Conservation (phyloP, 163 green algal genomes). For the Chloromonas sp. region DNA sequence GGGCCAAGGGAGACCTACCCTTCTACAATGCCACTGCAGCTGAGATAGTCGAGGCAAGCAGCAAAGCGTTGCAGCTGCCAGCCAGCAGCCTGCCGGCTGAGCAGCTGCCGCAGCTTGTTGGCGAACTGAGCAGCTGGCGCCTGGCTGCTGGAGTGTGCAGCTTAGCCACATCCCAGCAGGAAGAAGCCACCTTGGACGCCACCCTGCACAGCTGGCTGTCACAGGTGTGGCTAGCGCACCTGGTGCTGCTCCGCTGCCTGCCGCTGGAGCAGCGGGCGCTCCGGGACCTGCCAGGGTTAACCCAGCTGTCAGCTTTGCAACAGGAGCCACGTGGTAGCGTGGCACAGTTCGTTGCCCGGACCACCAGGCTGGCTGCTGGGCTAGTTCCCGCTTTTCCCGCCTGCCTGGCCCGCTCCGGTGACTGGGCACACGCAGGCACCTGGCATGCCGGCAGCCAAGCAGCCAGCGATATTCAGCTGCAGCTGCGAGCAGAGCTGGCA, state of each 20-base stretch:
- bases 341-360: background rate
- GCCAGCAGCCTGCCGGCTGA: background rate
- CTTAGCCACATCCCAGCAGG: background rate
- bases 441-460: background rate
- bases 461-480: too few relatives aligned
- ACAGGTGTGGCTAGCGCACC: slow-evolving; percentile 24
- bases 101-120: background rate
- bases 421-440: background rate
- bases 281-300: background rate
- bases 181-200: background rate
- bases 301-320: background rate
- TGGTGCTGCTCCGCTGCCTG: slow-evolving; percentile 23
- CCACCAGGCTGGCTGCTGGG: background rate
- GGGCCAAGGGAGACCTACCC: background rate
- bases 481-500: too few relatives aligned
- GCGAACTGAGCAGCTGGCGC: background rate
- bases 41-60: background rate
- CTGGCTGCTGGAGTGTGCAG: background rate
- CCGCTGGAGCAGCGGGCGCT: slow-evolving; percentile 23
- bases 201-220: slow-evolving; percentile 7
- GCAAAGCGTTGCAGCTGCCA: background rate
- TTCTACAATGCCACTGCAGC: background rate
- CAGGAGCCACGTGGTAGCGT: background rate
- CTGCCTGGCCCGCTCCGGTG: background rate
- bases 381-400: background rate